phyloP scores from a whole-genome alignment of 257 asterid species.

The Solanum medicagineum region DNA sequence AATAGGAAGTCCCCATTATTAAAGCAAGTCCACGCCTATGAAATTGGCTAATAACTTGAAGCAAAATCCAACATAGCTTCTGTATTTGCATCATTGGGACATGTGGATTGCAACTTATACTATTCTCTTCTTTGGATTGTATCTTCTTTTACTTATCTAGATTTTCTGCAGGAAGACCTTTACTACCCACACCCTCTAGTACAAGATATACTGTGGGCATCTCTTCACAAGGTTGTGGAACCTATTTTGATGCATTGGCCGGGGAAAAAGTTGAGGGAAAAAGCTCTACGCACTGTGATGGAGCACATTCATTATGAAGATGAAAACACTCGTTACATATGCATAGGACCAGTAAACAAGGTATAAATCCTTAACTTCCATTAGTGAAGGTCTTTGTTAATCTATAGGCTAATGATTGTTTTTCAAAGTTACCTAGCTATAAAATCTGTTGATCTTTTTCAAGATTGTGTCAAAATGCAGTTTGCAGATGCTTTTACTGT shows the following conservation, averaged over 20 bases:
- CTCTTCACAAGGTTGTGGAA: constrained; percentile 74
- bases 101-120: not conserved
- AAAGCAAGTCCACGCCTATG: not conserved
- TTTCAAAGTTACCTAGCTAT: not conserved
- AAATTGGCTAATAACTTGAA: not conserved
- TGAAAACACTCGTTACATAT: constrained; percentile 86
- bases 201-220: constrained; percentile 86
- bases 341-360: constrained; percentile 98
- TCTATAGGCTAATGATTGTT: not conserved
- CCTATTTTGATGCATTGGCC: constrained; percentile 92
- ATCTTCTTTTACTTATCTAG: not conserved
- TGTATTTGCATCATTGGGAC: not conserved
- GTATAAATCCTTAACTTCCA: constrained; percentile 20
- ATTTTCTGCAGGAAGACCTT: constrained; percentile 78
- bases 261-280: constrained; percentile 82
- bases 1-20: not conserved
- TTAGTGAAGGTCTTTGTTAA: not conserved
- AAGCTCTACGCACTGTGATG: constrained; percentile 56
- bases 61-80: not conserved
- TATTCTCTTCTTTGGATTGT: not conserved
- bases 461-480: not conserved
- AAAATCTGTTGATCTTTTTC: not conserved
- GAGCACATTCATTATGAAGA: constrained; percentile 97
- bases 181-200: constrained; percentile 90
- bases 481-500: not conserved